These are phyloP conservation scores for Polychaeton citri DNA, from an alignment of 2,329 filamentous ascomycete genomes.

Conservation along the genomic window DNA sequence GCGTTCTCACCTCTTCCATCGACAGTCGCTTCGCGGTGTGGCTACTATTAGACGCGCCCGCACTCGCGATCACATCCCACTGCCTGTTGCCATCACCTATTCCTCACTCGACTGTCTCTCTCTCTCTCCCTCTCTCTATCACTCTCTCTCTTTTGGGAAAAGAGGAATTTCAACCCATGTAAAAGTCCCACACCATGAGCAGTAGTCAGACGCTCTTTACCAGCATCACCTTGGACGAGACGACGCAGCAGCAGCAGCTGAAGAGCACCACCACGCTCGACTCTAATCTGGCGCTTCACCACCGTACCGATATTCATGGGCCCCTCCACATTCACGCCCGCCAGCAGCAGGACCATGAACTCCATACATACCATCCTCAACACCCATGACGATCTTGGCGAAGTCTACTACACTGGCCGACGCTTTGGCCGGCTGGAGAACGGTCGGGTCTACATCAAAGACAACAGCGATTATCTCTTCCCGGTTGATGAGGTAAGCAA, in stretches of 20 bases:
- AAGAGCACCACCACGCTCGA: not conserved
- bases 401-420: slow-evolving; percentile 1
- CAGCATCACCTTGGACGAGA: not conserved
- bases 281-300: not conserved
- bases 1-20: not conserved
- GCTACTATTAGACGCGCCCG: no score
- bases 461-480: slow-evolving; percentile 10
- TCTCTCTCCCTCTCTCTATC: not conserved
- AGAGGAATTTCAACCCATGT: no score
- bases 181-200: not conserved
- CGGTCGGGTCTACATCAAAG: slow-evolving; percentile 10
- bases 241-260: not conserved
- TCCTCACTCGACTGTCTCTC: not conserved
- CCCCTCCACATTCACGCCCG: not conserved
- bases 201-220: not conserved
- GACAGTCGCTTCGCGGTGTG: no score
- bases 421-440: slow-evolving; percentile 6
- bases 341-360: slow-evolving; percentile 1
- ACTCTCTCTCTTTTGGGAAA: no score
- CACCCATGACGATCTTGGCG: not conserved
- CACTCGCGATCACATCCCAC: no score
- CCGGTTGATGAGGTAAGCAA: slow-evolving; percentile 13
- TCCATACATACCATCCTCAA: not conserved
- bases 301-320: not conserved
- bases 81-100: not conserved